Conservation (phyloP, 495 filamentous ascomycete species). For the Thozetella sp. region DNA sequence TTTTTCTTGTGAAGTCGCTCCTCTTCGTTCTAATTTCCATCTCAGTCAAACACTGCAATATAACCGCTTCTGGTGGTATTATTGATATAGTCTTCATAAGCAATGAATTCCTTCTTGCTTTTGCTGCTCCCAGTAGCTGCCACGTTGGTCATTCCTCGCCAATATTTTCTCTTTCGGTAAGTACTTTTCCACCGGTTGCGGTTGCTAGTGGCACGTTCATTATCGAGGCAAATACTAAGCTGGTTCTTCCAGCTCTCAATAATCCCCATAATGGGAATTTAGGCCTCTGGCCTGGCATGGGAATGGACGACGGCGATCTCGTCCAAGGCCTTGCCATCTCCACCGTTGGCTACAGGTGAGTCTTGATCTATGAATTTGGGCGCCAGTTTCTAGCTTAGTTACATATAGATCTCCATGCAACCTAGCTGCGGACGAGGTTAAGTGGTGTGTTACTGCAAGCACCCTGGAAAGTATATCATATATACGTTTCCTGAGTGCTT, state of each 20-base stretch:
- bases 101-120: conserved; percentile 4
- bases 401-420: conserved; percentile 12
- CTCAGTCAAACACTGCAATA: too few species aligned
- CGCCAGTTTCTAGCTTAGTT: neutral
- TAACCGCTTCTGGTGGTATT: too few species aligned
- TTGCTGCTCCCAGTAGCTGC: conserved; percentile 2
- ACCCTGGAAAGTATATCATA: conserved; percentile 4
- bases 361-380: neutral
- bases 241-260: conserved; percentile 31
- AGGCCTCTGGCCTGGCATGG: conserved; percentile 35
- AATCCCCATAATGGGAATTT: conserved; percentile 16
- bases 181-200: conserved; percentile 37
- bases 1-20: too few species aligned
- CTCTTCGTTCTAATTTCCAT: too few species aligned
- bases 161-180: conserved; percentile 10
- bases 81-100: too few species aligned
- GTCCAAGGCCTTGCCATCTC: conserved; percentile 37
- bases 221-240: conserved; percentile 34
- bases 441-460: conserved; percentile 21
- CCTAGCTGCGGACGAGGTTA: conserved; percentile 24
- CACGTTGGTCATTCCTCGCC: conserved; percentile 6
- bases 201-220: conserved; percentile 33
- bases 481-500: neutral
- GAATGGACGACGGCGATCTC: conserved; percentile 33
- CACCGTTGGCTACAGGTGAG: conserved; percentile 7